Percentiles rank a stretch among this genome's conserved stretches.
These are phyloP conservation scores for Penicillium sp. DNA, from an alignment of 2,329 filamentous ascomycete species.

Conservation along the genomic window DNA sequence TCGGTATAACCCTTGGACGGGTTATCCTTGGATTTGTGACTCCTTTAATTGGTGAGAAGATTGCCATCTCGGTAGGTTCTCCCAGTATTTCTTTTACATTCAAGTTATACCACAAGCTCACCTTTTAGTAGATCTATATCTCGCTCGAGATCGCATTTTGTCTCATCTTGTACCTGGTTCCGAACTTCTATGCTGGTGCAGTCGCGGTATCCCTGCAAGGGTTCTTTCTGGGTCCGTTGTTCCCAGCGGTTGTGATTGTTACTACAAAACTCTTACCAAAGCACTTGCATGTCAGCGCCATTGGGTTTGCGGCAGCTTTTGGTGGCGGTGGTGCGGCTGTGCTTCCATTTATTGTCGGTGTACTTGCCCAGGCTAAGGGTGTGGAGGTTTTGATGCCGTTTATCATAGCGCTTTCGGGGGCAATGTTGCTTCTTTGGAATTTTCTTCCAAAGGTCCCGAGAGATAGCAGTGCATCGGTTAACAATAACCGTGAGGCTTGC, in stretches of 20 bases:
- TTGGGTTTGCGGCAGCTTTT: slow-evolving; percentile 72
- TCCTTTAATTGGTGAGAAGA: slow-evolving; percentile 66
- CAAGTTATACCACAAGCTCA: neutral
- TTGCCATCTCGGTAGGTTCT: slow-evolving; percentile 52
- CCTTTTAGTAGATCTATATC: slow-evolving; percentile 55
- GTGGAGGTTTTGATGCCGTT: slow-evolving; percentile 62
- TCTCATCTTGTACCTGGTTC: slow-evolving; percentile 78
- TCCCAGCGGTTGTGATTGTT: slow-evolving; percentile 67
- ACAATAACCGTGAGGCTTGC: neutral
- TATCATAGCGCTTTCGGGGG: slow-evolving; percentile 54
- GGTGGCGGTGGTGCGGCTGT: slow-evolving; percentile 68
- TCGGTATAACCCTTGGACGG: slow-evolving; percentile 69
- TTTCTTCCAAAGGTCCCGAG: neutral
- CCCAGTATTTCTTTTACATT: neutral
- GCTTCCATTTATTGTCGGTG: slow-evolving; percentile 48
- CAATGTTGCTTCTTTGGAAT: slow-evolving; percentile 53
- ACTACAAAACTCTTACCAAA: slow-evolving; percentile 68
- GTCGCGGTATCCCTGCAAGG: slow-evolving; percentile 69
- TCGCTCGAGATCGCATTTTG: slow-evolving; percentile 63
- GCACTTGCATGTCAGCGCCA: slow-evolving; percentile 67
- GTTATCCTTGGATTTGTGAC: slow-evolving; percentile 65
- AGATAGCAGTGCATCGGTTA: neutral
- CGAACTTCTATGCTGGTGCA: slow-evolving; percentile 70
- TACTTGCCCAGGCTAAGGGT: slow-evolving; percentile 55
- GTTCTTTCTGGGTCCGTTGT: slow-evolving; percentile 72